These are phyloP conservation scores for Lepiota brunneoincarnata DNA, from an alignment of 768 basidiomycete genomes.

Conservation along the genomic window DNA sequence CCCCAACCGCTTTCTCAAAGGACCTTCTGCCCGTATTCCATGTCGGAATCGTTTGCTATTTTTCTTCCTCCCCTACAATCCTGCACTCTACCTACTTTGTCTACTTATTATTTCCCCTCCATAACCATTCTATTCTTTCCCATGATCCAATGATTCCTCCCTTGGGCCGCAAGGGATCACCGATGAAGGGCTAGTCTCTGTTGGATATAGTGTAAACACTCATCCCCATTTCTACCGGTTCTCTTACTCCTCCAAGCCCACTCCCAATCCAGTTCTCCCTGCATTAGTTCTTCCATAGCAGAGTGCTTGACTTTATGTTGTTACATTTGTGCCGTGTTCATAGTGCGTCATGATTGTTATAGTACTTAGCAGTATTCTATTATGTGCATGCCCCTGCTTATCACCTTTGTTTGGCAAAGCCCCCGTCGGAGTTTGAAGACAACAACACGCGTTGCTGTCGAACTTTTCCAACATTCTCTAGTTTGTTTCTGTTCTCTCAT, in stretches of 20 bases:
- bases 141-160: neutral
- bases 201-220: neutral
- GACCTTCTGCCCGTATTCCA: neutral
- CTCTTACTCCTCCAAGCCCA: neutral
- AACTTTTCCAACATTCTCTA: slow-evolving; percentile 12
- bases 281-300: neutral
- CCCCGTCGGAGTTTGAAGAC: slow-evolving; percentile 26
- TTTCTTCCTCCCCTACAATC: neutral
- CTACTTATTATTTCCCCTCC: neutral
- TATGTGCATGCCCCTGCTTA: neutral
- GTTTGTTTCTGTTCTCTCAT: slow-evolving; percentile 32
- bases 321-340: slow-evolving; percentile 4
- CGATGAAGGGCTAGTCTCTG: neutral
- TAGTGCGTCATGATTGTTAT: slow-evolving; percentile 4
- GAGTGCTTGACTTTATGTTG: neutral
- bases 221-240: neutral
- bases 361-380: slow-evolving; percentile 9
- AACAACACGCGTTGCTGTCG: slow-evolving; percentile 23
- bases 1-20: neutral
- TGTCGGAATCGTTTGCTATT: neutral
- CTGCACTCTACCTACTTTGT: neutral
- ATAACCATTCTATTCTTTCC: too few relatives aligned
- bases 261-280: neutral
- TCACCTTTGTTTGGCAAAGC: slow-evolving; percentile 5
- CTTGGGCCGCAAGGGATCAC: neutral